Base-by-base conservation (phyloP, 768 basidiomycete genomes). In the Dendrothele bispora region DNA sequence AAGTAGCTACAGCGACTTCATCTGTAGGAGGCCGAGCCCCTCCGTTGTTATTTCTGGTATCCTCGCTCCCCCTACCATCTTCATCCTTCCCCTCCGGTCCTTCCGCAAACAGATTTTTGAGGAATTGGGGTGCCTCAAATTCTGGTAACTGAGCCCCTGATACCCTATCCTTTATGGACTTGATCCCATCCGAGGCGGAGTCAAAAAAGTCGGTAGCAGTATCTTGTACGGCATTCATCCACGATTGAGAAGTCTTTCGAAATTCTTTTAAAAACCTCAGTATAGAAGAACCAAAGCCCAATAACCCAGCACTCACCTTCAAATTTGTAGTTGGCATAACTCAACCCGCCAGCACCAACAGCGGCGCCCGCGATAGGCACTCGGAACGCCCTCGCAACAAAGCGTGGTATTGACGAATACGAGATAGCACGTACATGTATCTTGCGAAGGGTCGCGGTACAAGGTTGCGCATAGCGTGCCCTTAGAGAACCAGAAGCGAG, bases 311-410 rank as follows among this genome's bases (percentile, higher is more conserved):
- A 66, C 78, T 55, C 51, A 92, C 95, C 91, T 73, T 98, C 95
- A 58, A 95, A 86, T 70, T 94, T 94, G 74, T 95, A 95, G 64
- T 95, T 94, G 18, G 93, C 95, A 68, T 97, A 98, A 4, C 91
- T 91, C 48, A 95, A 71, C 0, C 91, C 86, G 8, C 95, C 95
- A 0, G 88, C 94, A 4, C 95, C 95, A 21, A 95, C 80, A 1
- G 91, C 91, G 28, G 85, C 88, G 5, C 88, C 92, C 14, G 91
- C 93, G 50, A 92, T 78, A 22, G 94, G 94, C 1, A 97, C 83
- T 42, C 88, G 76, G 59, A 97, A 93, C 0, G 93, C 93, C 37
- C 91, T 78, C 0, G 86, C 83, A 37, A 95, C 81, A 54, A 95
- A 89, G 54, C 84, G 75, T n/a, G 94, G 94, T 51, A 97, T 87